These are phyloP conservation scores for Globisporangium paddicum DNA, from an alignment of 352 stramenopile species.

Conservation along the genomic window DNA sequence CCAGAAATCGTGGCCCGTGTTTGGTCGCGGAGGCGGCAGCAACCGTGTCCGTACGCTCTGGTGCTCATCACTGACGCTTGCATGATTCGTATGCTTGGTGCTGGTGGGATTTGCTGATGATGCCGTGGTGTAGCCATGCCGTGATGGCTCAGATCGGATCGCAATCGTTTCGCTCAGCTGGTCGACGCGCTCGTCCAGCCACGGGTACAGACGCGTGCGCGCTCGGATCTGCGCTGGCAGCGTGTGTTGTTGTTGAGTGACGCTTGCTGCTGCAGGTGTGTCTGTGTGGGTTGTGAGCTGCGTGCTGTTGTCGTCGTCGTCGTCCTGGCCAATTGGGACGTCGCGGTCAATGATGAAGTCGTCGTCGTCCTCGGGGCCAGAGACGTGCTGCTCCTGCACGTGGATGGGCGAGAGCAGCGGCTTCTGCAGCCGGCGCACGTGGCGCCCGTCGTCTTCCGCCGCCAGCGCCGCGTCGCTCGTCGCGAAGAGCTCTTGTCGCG, in stretches of 20 bases:
- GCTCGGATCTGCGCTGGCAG: background rate
- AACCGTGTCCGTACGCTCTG: constrained; percentile 8
- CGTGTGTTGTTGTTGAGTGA: background rate
- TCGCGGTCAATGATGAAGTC: background rate
- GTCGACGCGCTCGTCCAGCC: background rate
- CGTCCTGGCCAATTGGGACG: background rate
- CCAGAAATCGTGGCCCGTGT: background rate
- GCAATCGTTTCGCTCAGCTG: background rate
- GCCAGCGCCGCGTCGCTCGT: background rate
- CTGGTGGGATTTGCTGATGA: background rate
- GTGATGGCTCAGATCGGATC: constrained; percentile 7
- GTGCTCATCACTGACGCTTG: background rate
- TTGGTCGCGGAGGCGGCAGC: background rate
- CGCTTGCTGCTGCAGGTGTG: background rate
- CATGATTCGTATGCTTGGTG: background rate
- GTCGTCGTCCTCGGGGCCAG: constrained; percentile 7
- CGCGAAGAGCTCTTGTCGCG: background rate
- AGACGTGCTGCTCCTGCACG: background rate
- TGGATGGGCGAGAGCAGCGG: background rate
- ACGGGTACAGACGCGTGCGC: background rate
- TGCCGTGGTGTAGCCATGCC: constrained; percentile 1
- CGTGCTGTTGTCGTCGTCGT: background rate
- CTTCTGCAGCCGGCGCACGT: constrained; percentile 3
- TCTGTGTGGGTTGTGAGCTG: background rate
- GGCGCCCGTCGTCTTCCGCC: background rate